Evolutionary conservation across 2,329 filamentous ascomycete genomes (phyloP).

Genomic region (Microcyclospora tardicrescens): DNA sequence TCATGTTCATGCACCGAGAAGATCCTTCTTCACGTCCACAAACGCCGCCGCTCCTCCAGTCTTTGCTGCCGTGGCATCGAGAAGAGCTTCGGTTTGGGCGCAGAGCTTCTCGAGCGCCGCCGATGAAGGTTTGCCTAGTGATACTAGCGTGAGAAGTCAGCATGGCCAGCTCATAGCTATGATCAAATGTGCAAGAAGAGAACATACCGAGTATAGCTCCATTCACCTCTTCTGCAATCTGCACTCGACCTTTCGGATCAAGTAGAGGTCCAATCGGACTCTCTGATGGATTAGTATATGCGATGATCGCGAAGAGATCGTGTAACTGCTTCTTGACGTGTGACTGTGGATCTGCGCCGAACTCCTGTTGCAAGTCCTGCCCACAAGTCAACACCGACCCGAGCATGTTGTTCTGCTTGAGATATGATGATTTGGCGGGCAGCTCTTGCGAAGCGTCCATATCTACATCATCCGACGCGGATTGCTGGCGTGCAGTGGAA

Average conservation of each 20-base stretch:
- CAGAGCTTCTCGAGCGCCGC: slow-evolving; percentile 76
- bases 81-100: slow-evolving; percentile 71
- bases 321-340: slow-evolving; percentile 62
- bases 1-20: slow-evolving; percentile 10
- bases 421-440: slow-evolving; percentile 14
- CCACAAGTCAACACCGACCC: slow-evolving; percentile 66
- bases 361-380: slow-evolving; percentile 63
- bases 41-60: slow-evolving; percentile 58
- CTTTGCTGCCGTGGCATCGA: slow-evolving; percentile 62
- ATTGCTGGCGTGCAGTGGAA: slow-evolving; percentile 5
- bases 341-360: slow-evolving; percentile 53
- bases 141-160: slow-evolving; percentile 45
- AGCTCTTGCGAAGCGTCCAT: slow-evolving; percentile 21
- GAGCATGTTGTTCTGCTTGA: slow-evolving; percentile 41
- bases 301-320: slow-evolving; percentile 79
- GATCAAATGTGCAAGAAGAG: not conserved
- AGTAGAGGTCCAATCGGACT: slow-evolving; percentile 68
- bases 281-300: slow-evolving; percentile 68
- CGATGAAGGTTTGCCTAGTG: slow-evolving; percentile 75
- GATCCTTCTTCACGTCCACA: slow-evolving; percentile 52
- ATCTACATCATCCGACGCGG: slow-evolving; percentile 19
- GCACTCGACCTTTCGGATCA: slow-evolving; percentile 58
- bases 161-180: not conserved
- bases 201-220: slow-evolving; percentile 78
- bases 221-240: slow-evolving; percentile 87